Evolutionary conservation across 306 rosid species (phyloP).

Genomic region (Sechiopsis laciniata): DNA sequence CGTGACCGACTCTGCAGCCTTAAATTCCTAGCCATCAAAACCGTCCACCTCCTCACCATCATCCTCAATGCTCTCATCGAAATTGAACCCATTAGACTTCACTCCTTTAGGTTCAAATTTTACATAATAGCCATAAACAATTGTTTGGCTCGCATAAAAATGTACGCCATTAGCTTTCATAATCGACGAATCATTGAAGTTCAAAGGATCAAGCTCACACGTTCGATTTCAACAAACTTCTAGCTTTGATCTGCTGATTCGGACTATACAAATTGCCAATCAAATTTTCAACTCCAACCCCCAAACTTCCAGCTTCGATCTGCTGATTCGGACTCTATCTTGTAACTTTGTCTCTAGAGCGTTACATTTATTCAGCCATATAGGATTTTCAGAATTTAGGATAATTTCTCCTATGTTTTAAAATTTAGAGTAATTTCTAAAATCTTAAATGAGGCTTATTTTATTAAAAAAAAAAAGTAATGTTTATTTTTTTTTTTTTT

Average conservation of each 20-base stretch:
- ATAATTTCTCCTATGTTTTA: too few species aligned
- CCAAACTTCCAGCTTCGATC: too few species aligned
- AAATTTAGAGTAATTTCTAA: too few species aligned
- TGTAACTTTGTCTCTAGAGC: too few species aligned
- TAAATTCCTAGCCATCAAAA: slow-evolving; percentile 94
- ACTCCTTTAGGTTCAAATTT: slow-evolving; percentile 1
- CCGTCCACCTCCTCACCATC: slow-evolving; percentile 29
- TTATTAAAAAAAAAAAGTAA: too few species aligned
- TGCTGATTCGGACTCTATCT: too few species aligned
- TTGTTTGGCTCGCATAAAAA: slow-evolving; percentile 16
- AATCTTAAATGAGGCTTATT: too few species aligned
- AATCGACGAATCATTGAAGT: neutral
- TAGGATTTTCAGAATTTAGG: too few species aligned
- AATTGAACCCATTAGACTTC: slow-evolving; percentile 27
- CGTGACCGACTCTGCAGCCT: slow-evolving; percentile 45
- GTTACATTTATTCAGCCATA: too few species aligned
- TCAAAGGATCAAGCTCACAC: slow-evolving; percentile 8
- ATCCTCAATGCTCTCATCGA: slow-evolving; percentile 33
- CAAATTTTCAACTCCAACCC: slow-evolving; percentile 46
- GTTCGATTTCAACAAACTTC: slow-evolving; percentile 31
- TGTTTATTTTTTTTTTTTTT: too few species aligned
- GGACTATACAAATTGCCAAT: slow-evolving; percentile 40
- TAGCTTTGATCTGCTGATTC: slow-evolving; percentile 28
- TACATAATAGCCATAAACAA: slow-evolving; percentile 12
- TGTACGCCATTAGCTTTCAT: slow-evolving; percentile 19